Evolutionary conservation across 2,329 filamentous ascomycete genomes (phyloP).

Genomic region (Lasiodiplodia gonubiensis): DNA sequence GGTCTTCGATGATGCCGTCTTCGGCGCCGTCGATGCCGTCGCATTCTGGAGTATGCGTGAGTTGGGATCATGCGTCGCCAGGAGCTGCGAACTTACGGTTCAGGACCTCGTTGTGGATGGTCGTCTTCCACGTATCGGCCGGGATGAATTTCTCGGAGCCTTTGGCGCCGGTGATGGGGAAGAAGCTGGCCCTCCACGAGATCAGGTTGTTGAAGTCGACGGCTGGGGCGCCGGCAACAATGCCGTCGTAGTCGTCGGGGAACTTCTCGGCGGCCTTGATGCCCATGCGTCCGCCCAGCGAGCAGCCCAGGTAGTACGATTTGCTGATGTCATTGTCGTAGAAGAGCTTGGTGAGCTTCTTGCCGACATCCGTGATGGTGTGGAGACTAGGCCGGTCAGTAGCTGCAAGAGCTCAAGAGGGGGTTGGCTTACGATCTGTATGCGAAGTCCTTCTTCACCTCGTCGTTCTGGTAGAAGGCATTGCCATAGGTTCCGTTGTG

Average conservation of each 20-base stretch:
- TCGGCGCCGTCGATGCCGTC: constrained; percentile 55
- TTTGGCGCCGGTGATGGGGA: constrained; percentile 37
- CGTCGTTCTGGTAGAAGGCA: constrained; percentile 51
- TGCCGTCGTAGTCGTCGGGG: constrained; percentile 46
- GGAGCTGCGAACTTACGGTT: constrained; percentile 34
- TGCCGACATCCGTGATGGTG: constrained; percentile 47
- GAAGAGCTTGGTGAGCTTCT: constrained; percentile 49
- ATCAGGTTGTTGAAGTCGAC: constrained; percentile 43
- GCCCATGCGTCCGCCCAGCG: constrained; percentile 51
- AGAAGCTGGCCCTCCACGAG: constrained; percentile 43
- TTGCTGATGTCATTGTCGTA: constrained; percentile 50
- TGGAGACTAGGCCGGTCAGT: constrained; percentile 40
- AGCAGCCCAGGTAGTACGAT: constrained; percentile 46
- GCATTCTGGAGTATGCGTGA: constrained; percentile 44
- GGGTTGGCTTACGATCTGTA: constrained; percentile 44
- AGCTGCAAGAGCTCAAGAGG: background rate
- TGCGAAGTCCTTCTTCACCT: constrained; percentile 56
- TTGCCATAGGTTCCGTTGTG: constrained; percentile 52
- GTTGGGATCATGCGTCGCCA: background rate
- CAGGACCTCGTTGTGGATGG: constrained; percentile 52
- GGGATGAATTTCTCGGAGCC: constrained; percentile 48
- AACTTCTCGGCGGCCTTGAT: constrained; percentile 40
- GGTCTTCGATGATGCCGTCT: constrained; percentile 57
- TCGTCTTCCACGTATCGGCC: constrained; percentile 44
- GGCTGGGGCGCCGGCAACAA: constrained; percentile 44